phyloP scores from a whole-genome alignment of 495 filamentous ascomycete genomes.

The Xylaria scruposa region DNA sequence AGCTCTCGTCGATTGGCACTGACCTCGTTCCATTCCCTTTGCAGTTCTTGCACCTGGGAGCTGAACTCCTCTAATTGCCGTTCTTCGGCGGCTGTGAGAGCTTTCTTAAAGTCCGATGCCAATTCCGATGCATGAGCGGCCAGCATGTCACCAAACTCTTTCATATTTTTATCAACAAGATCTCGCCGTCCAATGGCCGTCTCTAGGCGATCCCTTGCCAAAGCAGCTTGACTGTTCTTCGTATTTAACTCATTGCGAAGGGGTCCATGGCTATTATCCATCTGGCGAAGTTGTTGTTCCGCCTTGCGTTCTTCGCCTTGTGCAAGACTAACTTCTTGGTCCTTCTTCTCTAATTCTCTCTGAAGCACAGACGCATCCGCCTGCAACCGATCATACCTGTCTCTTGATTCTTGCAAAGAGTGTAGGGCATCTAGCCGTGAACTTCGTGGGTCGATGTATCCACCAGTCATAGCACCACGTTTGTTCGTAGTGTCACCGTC shows the following conservation, averaged over 20 bases:
- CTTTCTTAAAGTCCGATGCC: conserved; percentile 88
- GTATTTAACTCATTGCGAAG: conserved; percentile 73
- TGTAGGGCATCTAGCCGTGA: conserved; percentile 86
- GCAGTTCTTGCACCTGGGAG: conserved; percentile 70
- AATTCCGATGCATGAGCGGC: conserved; percentile 78
- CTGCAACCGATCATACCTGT: conserved; percentile 71
- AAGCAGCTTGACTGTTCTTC: conserved; percentile 74
- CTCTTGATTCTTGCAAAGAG: conserved; percentile 74
- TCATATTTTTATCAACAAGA: conserved; percentile 78
- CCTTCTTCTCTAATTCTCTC: conserved; percentile 72
- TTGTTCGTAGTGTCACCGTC: conserved; percentile 94
- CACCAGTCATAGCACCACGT: conserved; percentile 91
- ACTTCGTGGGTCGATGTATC: conserved; percentile 81
- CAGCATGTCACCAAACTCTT: conserved; percentile 75
- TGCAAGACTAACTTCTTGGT: conserved; percentile 85
- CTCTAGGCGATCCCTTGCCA: conserved; percentile 76
- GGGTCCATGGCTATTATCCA: conserved; percentile 84
- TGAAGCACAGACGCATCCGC: conserved; percentile 48
- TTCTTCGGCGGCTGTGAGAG: conserved; percentile 83
- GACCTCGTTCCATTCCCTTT: conserved; percentile 74
- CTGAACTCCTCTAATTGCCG: conserved; percentile 74
- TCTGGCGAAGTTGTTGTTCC: conserved; percentile 76
- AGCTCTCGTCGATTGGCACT: conserved; percentile 76
- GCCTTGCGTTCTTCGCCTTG: conserved; percentile 82
- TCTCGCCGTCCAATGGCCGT: conserved; percentile 69